Evolutionary conservation across 495 filamentous ascomycete species (phyloP), one percentile per base, ranked within the genome.

Genomic region (Penicillium antarcticum): DNA sequence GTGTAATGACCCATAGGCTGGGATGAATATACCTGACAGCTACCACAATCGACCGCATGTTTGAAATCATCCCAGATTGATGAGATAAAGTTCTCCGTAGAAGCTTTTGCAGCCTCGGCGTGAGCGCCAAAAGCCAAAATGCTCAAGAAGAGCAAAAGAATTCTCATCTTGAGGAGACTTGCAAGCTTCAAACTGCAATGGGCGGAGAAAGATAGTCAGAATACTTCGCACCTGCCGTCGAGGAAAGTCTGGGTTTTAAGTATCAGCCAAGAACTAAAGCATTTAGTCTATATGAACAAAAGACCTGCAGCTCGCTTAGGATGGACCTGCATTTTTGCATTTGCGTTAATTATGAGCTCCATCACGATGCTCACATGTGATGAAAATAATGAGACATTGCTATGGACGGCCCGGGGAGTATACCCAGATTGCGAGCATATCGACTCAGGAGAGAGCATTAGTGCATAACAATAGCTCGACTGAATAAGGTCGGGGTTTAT

Each of bases 11-110:
- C 18, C n/a, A 16, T n/a, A 7, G 16, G 17, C 10, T 16, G 7
- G 23, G 14, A 29, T 4, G n/a, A 11, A 10, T 32, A 23, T 55
- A 61, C 61, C 46, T 63, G 61, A 29, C 57, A 63, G 29, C 41
- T 42, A 4, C 44, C 40, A 37, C 61, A 63, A 47, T 53, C 51
- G 19, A 63, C 61, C 2, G 61, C 57, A 18, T 58, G 46, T 18
- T 53, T 63, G 45, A 63, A 58, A 16, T 56, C 51, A 33, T 63
- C 52, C 61, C 61, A 63, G 8, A 63, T 53, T 4, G 41, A 11
- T n/a, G 39, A 19, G 16, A 61, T 49, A 48, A 45, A 52, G 13
- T 16, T 48, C 3, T 63, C 54, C 7, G 24, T 12, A 4, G 19
- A 3, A 34, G 43, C 40, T n/a, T 56, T 29, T n/a, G 31, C 3